These are phyloP conservation scores for Ceratocystis ficicola DNA, from an alignment of 2,329 filamentous ascomycete genomes.

Conservation along the genomic window DNA sequence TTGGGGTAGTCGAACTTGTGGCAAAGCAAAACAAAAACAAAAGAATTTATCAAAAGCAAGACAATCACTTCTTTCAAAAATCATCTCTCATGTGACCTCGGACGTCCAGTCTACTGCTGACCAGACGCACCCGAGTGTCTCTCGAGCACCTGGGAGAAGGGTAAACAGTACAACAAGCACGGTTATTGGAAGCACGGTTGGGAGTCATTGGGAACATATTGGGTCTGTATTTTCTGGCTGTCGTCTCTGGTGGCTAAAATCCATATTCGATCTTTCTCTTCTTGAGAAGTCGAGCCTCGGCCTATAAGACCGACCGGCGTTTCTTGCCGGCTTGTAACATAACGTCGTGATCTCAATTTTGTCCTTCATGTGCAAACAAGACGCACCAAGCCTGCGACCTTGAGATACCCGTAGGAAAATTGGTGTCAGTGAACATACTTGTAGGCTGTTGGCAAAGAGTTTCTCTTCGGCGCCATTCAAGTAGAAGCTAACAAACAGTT, in stretches of 20 bases:
- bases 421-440: not conserved
- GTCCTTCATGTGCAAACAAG: constrained; percentile 12
- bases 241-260: constrained; percentile 35
- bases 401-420: not conserved
- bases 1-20: too few relatives aligned
- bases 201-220: constrained; percentile 27
- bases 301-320: constrained; percentile 62
- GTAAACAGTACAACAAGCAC: constrained; percentile 26
- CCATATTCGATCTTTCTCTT: constrained; percentile 41
- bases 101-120: constrained; percentile 19
- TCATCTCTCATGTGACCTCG: constrained; percentile 22
- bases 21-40: constrained; percentile 19
- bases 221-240: constrained; percentile 30
- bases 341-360: constrained; percentile 20
- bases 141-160: constrained; percentile 22
- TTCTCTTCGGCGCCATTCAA: not conserved
- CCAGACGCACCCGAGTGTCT: constrained; percentile 21
- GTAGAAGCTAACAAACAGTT: not conserved
- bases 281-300: constrained; percentile 45
- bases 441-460: not conserved
- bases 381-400: not conserved
- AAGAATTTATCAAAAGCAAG: constrained; percentile 19
- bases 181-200: constrained; percentile 22
- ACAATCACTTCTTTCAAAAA: constrained; percentile 21
- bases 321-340: constrained; percentile 47